A percentile compares a stretch with the other conserved stretches of the same genome.
Conservation (phyloP, 148 eudicot genomes). For the Dianthus caryophyllus region DNA sequence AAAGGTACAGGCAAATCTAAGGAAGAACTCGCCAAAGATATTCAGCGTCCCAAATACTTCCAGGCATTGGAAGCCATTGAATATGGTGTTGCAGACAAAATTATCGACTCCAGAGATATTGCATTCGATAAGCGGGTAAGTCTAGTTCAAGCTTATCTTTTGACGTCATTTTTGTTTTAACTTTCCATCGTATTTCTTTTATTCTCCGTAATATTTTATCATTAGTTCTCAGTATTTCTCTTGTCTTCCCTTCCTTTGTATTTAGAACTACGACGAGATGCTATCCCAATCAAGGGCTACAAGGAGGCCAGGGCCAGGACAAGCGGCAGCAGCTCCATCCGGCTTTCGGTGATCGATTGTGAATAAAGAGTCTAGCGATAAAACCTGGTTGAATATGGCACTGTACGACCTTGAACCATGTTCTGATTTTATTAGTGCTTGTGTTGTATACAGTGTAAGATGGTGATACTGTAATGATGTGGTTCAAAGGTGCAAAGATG, state of each 20-base stretch:
- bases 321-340: constrained; percentile 50
- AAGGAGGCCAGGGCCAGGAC: constrained; percentile 48
- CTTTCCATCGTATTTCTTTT: not conserved
- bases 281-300: constrained; percentile 54
- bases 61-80: constrained; percentile 73
- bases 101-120: constrained; percentile 47
- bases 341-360: constrained; percentile 43
- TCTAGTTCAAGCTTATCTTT: not conserved
- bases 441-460: not conserved
- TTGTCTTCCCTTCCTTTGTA: not conserved
- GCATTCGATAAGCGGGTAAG: constrained; percentile 60
- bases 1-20: constrained; percentile 78
- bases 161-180: not conserved
- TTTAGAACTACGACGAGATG: constrained; percentile 64
- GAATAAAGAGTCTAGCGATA: not conserved
- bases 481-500: constrained; percentile 5
- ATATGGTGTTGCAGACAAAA: constrained; percentile 83
- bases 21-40: constrained; percentile 67
- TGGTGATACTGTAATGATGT: not conserved
- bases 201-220: not conserved
- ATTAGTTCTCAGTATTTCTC: not conserved
- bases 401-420: not conserved
- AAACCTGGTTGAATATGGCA: not conserved
- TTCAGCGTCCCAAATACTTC: constrained; percentile 54
- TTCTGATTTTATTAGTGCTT: not conserved